A percentile compares a stretch with the other conserved stretches of the same genome.
Evolutionary conservation across 2,329 filamentous ascomycete genomes (phyloP).

Genomic region (Colletotrichum sp.): DNA sequence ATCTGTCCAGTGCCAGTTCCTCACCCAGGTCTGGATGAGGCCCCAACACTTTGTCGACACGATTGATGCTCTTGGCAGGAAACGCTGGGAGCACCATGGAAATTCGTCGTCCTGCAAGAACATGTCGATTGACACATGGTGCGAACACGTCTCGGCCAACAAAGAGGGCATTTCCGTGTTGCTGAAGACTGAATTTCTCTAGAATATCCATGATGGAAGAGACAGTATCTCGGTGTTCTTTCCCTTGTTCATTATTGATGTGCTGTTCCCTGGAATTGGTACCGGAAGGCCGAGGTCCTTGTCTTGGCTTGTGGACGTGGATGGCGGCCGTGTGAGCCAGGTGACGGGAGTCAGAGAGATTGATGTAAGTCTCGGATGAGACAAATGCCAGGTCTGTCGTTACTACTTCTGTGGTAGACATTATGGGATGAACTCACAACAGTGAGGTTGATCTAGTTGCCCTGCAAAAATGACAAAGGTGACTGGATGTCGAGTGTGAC

Average conservation of each 20-base stretch:
- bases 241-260: not conserved
- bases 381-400: not conserved
- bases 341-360: not conserved
- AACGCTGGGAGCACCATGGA: not conserved
- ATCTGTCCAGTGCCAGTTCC: not conserved
- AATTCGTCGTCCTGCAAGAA: not conserved
- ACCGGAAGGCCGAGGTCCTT: not conserved
- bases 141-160: not conserved
- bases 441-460: not conserved
- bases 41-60: not conserved
- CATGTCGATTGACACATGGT: not conserved
- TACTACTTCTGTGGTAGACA: not conserved
- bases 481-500: not conserved
- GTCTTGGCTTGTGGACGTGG: not conserved
- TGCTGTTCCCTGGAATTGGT: not conserved
- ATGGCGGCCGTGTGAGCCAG: not conserved
- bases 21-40: not conserved
- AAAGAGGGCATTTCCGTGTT: not conserved
- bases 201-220: not conserved
- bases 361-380: not conserved
- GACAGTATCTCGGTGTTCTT: fast-evolving
- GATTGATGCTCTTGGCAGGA: not conserved
- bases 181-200: not conserved
- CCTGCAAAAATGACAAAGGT: not conserved
- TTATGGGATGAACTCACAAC: not conserved